A percentile compares a stretch with the other conserved stretches of the same genome.
Evolutionary conservation across 345 rosid genomes (phyloP).

Genomic region (Adansonia digitata): DNA sequence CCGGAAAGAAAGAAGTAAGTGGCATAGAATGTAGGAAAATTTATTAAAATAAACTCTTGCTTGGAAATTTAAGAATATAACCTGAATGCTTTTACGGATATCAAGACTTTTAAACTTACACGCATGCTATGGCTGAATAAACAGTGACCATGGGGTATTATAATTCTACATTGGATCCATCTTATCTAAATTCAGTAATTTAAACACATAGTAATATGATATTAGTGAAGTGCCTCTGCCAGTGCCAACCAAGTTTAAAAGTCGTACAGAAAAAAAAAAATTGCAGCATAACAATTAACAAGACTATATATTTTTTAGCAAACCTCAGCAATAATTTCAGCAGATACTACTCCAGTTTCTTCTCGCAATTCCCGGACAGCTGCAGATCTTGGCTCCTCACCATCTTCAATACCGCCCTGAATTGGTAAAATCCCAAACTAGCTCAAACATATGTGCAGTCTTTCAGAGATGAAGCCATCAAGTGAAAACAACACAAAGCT

Average conservation of each 20-base stretch:
- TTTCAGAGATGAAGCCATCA: not conserved
- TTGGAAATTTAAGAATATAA: not conserved
- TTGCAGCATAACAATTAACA: not conserved
- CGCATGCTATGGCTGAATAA: not conserved
- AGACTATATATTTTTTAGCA: not conserved
- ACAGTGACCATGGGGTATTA: not conserved
- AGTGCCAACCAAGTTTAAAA: not conserved
- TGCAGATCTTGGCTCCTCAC: slow-evolving; percentile 85
- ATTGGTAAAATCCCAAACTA: slow-evolving; percentile 11
- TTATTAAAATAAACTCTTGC: not conserved
- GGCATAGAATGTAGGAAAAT: not conserved
- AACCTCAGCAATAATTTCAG: slow-evolving; percentile 82
- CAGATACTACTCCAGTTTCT: slow-evolving; percentile 92
- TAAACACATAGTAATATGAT: not conserved
- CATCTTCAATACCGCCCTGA: slow-evolving; percentile 95
- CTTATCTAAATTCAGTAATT: not conserved
- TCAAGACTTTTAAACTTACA: not conserved
- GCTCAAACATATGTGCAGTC: not conserved
- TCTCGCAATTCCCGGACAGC: slow-evolving; percentile 79
- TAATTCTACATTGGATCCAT: not conserved
- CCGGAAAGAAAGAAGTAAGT: not conserved
- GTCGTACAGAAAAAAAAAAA: not conserved
- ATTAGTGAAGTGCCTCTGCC: not conserved
- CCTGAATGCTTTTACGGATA: not conserved
- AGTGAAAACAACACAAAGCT: no score